Evolutionary conservation across 306 rosid genomes (phyloP).

Genomic region (Casuarina equisetifolia): DNA sequence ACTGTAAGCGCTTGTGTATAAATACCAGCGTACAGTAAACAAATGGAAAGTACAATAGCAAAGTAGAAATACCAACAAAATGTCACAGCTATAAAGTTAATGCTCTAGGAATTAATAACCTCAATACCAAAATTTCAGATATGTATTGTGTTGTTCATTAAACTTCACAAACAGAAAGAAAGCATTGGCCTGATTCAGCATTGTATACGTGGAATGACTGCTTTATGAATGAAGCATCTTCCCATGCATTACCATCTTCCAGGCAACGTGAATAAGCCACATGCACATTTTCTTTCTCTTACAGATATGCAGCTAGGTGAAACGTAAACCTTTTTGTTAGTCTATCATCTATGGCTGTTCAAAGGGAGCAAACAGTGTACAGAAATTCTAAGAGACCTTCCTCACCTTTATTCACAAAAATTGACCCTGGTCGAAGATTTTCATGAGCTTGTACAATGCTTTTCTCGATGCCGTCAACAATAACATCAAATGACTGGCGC

Average conservation of each 20-base stretch:
- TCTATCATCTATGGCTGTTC: background rate
- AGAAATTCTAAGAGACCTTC: constrained; percentile 8
- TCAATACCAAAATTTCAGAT: background rate
- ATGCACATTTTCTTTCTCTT: background rate
- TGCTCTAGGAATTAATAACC: background rate
- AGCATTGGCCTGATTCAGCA: background rate
- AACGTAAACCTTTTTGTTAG: background rate
- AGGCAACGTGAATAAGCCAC: background rate
- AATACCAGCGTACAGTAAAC: background rate
- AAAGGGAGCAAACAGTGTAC: background rate
- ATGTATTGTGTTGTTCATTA: background rate
- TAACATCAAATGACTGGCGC: constrained; percentile 75
- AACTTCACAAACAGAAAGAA: background rate
- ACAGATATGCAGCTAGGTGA: background rate
- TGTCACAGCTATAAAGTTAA: background rate
- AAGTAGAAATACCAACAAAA: background rate
- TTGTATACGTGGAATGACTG: background rate
- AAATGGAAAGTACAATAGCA: background rate
- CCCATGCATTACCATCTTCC: background rate
- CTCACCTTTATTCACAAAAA: constrained; percentile 71
- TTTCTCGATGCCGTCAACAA: constrained; percentile 86
- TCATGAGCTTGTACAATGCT: constrained; percentile 80
- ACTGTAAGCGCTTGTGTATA: background rate
- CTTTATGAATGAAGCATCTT: background rate
- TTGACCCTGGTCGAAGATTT: constrained; percentile 74